These are phyloP conservation scores for Cryptosporidium parvum DNA, from an alignment of 169 alveolate genomes.

Conservation along the genomic window DNA sequence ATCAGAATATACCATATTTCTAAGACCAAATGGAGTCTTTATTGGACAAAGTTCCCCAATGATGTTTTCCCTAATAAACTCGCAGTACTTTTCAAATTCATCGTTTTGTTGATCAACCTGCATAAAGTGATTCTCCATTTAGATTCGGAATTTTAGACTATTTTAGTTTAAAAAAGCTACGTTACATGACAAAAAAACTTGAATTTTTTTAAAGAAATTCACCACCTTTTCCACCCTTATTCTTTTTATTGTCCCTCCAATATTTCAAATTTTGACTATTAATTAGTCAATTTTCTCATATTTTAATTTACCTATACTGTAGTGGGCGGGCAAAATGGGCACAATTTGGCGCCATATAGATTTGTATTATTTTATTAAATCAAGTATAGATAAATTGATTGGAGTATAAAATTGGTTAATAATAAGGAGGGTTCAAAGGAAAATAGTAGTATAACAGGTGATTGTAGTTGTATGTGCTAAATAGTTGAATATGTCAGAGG, in stretches of 20 bases:
- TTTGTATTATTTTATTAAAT: background rate
- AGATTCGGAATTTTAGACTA: background rate
- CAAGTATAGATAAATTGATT: background rate
- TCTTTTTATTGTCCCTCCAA: background rate
- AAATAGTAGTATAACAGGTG: background rate
- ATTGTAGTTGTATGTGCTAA: background rate
- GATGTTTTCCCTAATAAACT: slow-evolving; percentile 40
- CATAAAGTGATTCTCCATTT: slow-evolving; percentile 16
- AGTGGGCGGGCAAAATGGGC: background rate
- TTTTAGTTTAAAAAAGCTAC: background rate
- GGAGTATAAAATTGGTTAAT: background rate
- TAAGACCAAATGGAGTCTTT: slow-evolving; percentile 87
- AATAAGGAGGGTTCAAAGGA: background rate
- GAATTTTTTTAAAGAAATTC: background rate
- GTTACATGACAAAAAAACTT: background rate
- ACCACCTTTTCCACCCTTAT: background rate
- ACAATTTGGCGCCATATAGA: background rate
- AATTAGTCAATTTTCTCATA: background rate
- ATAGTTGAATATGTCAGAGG: background rate
- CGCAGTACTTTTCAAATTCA: slow-evolving; percentile 54
- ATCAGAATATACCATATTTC: slow-evolving; percentile 87
- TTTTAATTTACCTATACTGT: background rate
- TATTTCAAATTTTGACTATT: slow-evolving; percentile 3
- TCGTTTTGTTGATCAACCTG: slow-evolving; percentile 6
- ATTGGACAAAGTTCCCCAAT: slow-evolving; percentile 69